Evolutionary conservation across 139 green algal genomes (phyloP).

Genomic region (Ostreobium quekettii): DNA sequence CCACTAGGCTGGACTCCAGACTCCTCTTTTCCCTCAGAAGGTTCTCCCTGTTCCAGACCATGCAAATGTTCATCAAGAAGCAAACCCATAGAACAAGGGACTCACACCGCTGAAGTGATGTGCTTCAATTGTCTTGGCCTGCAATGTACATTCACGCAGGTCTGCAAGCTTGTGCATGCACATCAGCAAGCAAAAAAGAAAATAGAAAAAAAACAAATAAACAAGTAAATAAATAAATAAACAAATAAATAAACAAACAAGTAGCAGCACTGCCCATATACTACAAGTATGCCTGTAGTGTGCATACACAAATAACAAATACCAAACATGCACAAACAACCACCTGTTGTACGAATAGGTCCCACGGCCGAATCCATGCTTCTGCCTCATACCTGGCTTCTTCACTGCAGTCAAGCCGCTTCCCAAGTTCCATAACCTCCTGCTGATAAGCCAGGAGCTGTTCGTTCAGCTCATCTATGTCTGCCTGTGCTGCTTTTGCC

Average conservation of each 20-base stretch:
- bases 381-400: conserved; percentile 1
- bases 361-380: not conserved
- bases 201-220: not conserved
- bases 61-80: no score
- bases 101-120: no score
- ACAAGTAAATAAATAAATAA: not conserved
- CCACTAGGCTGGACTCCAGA: not conserved
- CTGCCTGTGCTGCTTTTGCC: no score
- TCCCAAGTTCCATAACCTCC: not conserved
- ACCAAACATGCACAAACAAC: not conserved
- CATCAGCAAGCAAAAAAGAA: not conserved
- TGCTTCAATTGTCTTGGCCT: no score
- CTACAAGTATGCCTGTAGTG: not conserved
- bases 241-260: not conserved
- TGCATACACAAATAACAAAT: not conserved
- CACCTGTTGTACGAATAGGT: not conserved
- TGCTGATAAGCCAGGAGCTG: conserved; percentile 8
- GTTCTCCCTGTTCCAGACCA: not conserved
- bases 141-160: not conserved
- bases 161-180: not conserved
- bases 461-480: conserved; percentile 12
- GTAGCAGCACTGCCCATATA: not conserved
- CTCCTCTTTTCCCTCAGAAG: not conserved
- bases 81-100: no score
- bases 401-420: conserved; percentile 3